Percentiles rank a stretch among this genome's conserved stretches.
Conservation (phyloP, 2,329 filamentous ascomycete species). For the Tolypocladium tropicale region DNA sequence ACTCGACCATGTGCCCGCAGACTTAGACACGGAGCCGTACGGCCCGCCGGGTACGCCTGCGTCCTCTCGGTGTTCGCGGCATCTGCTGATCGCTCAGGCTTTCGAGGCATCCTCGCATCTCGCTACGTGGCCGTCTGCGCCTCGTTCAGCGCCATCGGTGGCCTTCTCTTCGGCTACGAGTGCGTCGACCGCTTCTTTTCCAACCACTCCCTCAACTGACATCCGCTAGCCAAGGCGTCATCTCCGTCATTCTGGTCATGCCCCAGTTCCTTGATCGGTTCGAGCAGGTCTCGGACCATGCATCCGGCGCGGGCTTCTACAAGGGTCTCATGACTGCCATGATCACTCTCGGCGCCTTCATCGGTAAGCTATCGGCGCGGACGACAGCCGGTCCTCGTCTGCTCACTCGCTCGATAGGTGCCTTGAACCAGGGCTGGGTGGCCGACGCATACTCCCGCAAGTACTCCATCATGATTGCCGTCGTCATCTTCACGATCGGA, state of each 20-base stretch:
- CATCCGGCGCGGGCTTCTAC: slow-evolving; percentile 25
- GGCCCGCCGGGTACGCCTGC: slow-evolving; percentile 12
- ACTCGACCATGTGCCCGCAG: slow-evolving; percentile 4
- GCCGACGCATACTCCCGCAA: slow-evolving; percentile 21
- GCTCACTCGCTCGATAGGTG: slow-evolving; percentile 18
- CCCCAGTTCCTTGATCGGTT: slow-evolving; percentile 21
- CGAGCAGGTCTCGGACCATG: slow-evolving; percentile 18
- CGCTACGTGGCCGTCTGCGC: slow-evolving; percentile 22
- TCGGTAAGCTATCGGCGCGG: slow-evolving; percentile 20
- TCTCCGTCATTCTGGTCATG: slow-evolving; percentile 27
- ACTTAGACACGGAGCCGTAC: slow-evolving; percentile 11
- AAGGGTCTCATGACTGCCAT: slow-evolving; percentile 38
- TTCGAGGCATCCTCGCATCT: slow-evolving; percentile 19
- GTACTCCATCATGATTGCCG: slow-evolving; percentile 21
- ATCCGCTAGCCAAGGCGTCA: slow-evolving; percentile 29
- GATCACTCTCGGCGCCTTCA: slow-evolving; percentile 35
- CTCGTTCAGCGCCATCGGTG: slow-evolving; percentile 24
- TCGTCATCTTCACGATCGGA: slow-evolving; percentile 26
- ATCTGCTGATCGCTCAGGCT: slow-evolving; percentile 9
- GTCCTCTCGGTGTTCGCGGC: too few species aligned
- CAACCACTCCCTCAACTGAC: too few species aligned
- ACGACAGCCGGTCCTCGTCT: too few species aligned
- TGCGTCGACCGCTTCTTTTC: slow-evolving; percentile 2
- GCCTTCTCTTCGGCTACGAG: slow-evolving; percentile 27
- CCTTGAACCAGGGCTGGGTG: slow-evolving; percentile 28